Evolutionary conservation across 768 basidiomycete genomes (phyloP), one percentile per base, ranked within the genome.

Genomic region (Psilocybe sp.): DNA sequence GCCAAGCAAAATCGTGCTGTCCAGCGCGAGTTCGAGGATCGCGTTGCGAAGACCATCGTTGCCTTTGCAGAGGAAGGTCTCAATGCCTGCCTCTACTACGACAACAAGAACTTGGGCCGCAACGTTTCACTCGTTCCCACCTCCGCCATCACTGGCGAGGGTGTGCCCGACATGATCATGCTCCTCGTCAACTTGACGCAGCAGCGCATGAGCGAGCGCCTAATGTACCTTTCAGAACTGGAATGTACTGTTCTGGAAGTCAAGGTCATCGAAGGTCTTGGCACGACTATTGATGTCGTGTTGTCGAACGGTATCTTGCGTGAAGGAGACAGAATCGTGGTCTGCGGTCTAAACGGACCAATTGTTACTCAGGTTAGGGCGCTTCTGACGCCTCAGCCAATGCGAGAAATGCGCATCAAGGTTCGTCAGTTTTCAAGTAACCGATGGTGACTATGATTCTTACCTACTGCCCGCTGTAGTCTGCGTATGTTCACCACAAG

Each of bases 101-200:
- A 98, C 44, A 99, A 99, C 83, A 96, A 92, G 76, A 93, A 81
- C 70, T 87, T 97, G 54, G 91, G 85, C 46, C 81, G 89, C 52
- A 95, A 92, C 59, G 94, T 99, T 52, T 98, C 96, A 2, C 78
- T 99, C 43, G 96, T 99, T 11, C 96, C 97, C 28, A 98, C 96
- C 4, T 98, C 97, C 48, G 97, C 97, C 32, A 85, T 97, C 69
- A 98, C 96, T 3, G 97, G 96, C 49, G 97, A 99, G 71, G 97
- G 97, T 66, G 80, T 99, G 10, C 97, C 97, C 23, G 97, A 98
- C 73, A 96, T 99, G 96, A 93, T 99, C 72, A 92, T 95, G 91
- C 79, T 99, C 20, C 84, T 99, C 63, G 83, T 98, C 71, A 95
- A 97, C 67, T 80, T 98, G 47, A 98, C 96, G 13, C 96, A 98